Evolutionary conservation across 2,329 filamentous ascomycete genomes (phyloP).

Genomic region (Fusarium ambrosium): DNA sequence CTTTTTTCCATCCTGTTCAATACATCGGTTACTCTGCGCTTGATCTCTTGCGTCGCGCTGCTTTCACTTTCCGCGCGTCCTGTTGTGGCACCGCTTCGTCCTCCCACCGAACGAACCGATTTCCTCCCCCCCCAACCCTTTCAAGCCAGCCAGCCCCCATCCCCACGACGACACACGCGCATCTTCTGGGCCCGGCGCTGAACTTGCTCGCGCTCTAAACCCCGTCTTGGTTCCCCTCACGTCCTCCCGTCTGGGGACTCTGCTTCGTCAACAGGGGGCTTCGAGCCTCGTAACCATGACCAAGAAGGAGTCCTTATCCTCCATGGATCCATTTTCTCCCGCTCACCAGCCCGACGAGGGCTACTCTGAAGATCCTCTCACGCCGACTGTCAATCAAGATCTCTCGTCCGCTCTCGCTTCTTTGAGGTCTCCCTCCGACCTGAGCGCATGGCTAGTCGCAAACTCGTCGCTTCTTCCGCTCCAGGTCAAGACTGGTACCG

Average conservation of each 20-base stretch:
- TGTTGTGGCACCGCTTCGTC: conserved; percentile 24
- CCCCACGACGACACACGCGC: conserved; percentile 5
- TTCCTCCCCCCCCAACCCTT: not conserved
- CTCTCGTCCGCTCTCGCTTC: conserved; percentile 52
- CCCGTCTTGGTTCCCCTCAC: conserved; percentile 1
- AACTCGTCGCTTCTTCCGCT: conserved; percentile 65
- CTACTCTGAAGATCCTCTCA: conserved; percentile 82
- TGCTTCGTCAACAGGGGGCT: conserved; percentile 36
- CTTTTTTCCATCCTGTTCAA: not conserved
- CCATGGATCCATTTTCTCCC: conserved; percentile 64
- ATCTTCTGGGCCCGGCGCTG: not conserved
- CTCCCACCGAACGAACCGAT: conserved; percentile 13
- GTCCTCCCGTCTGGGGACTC: conserved; percentile 10
- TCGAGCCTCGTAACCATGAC: conserved; percentile 46
- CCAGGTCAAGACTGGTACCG: conserved; percentile 63
- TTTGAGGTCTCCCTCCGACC: conserved; percentile 57
- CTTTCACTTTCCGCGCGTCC: conserved; percentile 26
- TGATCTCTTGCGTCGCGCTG: conserved; percentile 9
- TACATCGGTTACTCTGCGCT: conserved; percentile 5
- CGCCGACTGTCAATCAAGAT: conserved; percentile 54
- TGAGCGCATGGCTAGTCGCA: conserved; percentile 64
- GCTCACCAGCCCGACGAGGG: conserved; percentile 81
- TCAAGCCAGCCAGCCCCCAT: not conserved
- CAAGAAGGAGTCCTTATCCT: conserved; percentile 44
- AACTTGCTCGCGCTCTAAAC: conserved; percentile 8